A percentile compares a stretch with the other conserved stretches of the same genome.
phyloP scores from a whole-genome alignment of 306 rosid species.

The Glycine tomentella region DNA sequence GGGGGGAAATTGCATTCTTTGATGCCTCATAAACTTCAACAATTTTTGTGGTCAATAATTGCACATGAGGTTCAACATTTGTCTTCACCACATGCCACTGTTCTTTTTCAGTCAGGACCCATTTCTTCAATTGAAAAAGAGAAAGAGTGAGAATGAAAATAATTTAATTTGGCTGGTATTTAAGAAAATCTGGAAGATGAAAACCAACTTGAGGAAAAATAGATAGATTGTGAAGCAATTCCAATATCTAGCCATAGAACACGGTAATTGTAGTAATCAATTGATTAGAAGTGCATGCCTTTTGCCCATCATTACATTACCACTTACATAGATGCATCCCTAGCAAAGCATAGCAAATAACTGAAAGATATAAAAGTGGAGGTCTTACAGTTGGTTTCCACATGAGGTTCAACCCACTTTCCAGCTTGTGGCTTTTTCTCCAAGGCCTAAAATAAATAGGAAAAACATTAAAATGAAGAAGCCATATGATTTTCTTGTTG shows the following conservation, averaged over 20 bases:
- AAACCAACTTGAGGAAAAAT: too few species aligned
- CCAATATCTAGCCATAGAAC: constrained; percentile 25
- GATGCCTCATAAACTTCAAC: constrained; percentile 72
- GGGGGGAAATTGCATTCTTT: constrained; percentile 73
- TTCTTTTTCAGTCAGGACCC: constrained; percentile 72
- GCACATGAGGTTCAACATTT: constrained; percentile 74
- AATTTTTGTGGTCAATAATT: constrained; percentile 59
- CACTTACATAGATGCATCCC: constrained; percentile 26
- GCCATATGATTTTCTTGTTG: constrained; percentile 15
- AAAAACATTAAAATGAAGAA: constrained; percentile 41
- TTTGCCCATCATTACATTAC: constrained; percentile 12
- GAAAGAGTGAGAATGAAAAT: constrained; percentile 31
- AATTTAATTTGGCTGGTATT: constrained; percentile 13
- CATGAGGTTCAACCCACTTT: constrained; percentile 93
- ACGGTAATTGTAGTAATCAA: constrained; percentile 22
- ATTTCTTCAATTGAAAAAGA: constrained; percentile 66
- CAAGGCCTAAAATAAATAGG: constrained; percentile 59
- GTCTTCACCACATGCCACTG: constrained; percentile 67
- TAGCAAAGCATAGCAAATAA: constrained; percentile 36
- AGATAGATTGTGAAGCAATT: constrained; percentile 29
- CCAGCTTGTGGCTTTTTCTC: constrained; percentile 77
- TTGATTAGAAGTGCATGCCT: constrained; percentile 2
- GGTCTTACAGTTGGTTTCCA: constrained; percentile 75
- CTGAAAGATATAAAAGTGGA: constrained; percentile 33
- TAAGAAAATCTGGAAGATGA: constrained; percentile 27